Base-by-base conservation (phyloP, 208 protist species). In the Entamoeba moshkovskii region DNA sequence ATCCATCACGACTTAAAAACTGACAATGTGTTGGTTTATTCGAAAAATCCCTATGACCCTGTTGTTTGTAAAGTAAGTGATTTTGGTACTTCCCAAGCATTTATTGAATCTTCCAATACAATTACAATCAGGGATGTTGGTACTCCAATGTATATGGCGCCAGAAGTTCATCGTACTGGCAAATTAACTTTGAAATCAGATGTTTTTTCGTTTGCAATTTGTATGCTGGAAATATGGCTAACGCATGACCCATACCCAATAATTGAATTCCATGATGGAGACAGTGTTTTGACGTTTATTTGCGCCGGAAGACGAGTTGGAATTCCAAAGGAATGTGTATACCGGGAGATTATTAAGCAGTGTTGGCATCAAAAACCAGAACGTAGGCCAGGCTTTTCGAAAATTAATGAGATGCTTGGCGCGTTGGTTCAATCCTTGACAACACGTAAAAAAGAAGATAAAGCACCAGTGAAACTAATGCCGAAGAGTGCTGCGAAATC, bases 151-250 rank as follows among this genome's bases (percentile, higher is more conserved):
- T 85, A 85, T 38, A 85, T 85, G 59, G 59, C 59, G 16, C 59
- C 59, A 59, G 59, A 85, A 85, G 59, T 85, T 13, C 59, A 85
- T 38, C 13, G 33, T 33, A 85, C 59, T 1, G 59, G 59, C 8
- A 85, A 85, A 38, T 85, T 85, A 38, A 85, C 59, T 13, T 85
- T 85, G 25, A 85, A 85, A 85, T 42, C 29, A 16, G 59, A 85
- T 38, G 59, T 85, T 29, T 85, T 85, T 85, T 85, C 59, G n/a
- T 85, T 85, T 85, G 59, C 59, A 13, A 85, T 85, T 42, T 85
- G 59, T 85, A 85, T 85, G 59, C n/a, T 85, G n/a, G 59, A 85
- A 38, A 85, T 85, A 85, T 85, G 59, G 59, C n/a, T 85, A 85
- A 85, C 59, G 11, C 59, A 38, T 42, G 59, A 85, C 59, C 59